Percentiles rank a stretch among this genome's conserved stretches.
Evolutionary conservation across 345 rosid genomes (phyloP).

Genomic region (Diplotaxis tenuifolia): DNA sequence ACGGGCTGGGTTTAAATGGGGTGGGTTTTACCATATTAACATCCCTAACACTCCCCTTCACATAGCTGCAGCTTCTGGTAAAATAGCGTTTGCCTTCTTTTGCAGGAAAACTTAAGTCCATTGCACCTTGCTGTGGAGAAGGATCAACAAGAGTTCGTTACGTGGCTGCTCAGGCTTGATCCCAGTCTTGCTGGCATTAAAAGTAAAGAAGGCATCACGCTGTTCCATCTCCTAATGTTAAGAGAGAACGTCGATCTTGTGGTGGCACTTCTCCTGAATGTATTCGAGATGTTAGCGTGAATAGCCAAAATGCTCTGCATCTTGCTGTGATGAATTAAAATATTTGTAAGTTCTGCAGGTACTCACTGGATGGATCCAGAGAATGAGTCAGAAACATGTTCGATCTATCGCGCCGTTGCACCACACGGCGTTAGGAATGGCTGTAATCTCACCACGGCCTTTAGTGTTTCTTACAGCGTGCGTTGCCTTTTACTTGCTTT

Average conservation of each 20-base stretch:
- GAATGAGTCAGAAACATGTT: too few relatives aligned
- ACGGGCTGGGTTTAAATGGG: too few relatives aligned
- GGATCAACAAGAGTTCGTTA: not conserved
- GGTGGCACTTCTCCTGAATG: not conserved
- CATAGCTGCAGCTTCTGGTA: too few relatives aligned
- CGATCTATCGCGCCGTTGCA: too few relatives aligned
- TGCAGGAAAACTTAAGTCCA: not conserved
- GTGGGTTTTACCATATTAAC: too few relatives aligned
- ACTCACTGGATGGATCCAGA: too few relatives aligned
- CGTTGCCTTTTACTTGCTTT: not conserved
- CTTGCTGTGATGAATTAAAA: too few relatives aligned
- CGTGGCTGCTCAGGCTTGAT: conserved; percentile 6
- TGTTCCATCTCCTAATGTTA: conserved; percentile 16
- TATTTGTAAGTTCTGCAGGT: too few relatives aligned
- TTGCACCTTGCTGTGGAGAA: not conserved
- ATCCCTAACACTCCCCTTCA: too few relatives aligned
- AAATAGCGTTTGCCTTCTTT: not conserved
- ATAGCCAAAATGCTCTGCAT: conserved; percentile 21
- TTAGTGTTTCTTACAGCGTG: not conserved
- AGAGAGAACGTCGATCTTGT: conserved; percentile 15
- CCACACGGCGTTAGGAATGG: conserved; percentile 15
- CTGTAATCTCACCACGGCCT: conserved; percentile 11
- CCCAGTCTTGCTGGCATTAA: not conserved
- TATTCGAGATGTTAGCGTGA: not conserved
- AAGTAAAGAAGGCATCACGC: conserved; percentile 31